Evolutionary conservation across 2,329 filamentous ascomycete species (phyloP).

Genomic region (Diaporthe helianthi): DNA sequence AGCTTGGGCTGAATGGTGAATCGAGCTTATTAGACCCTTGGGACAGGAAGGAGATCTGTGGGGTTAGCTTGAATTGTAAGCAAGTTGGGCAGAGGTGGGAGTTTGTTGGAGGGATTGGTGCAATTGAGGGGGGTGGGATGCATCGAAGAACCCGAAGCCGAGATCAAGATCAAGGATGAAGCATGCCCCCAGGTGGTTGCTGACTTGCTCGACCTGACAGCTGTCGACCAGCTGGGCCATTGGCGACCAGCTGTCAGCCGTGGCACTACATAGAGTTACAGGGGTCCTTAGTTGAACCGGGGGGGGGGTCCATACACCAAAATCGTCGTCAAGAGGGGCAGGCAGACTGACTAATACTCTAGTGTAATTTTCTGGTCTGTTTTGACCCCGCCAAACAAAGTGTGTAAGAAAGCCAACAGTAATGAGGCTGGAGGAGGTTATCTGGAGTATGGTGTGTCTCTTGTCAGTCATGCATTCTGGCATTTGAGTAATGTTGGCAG

Average conservation of each 20-base stretch:
- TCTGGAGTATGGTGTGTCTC: not conserved
- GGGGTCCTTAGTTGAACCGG: not conserved
- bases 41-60: not conserved
- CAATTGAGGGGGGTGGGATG: not conserved
- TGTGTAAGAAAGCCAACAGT: not conserved
- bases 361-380: not conserved
- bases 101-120: not conserved
- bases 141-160: not conserved
- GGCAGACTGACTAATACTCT: too few species aligned
- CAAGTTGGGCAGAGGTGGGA: not conserved
- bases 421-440: constrained; percentile 15
- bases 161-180: not conserved
- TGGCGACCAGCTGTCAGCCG: not conserved
- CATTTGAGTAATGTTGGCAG: not conserved
- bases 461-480: constrained; percentile 24
- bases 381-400: constrained; percentile 12
- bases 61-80: not conserved
- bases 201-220: not conserved
- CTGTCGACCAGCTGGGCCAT: not conserved
- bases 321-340: constrained; percentile 12
- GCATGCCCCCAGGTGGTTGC: not conserved
- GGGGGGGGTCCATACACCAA: not conserved
- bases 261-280: too few species aligned
- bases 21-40: not conserved
- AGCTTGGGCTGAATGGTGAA: not conserved